These are phyloP conservation scores for Jasminum sambac DNA, from an alignment of 257 asterid species.

Conservation along the genomic window DNA sequence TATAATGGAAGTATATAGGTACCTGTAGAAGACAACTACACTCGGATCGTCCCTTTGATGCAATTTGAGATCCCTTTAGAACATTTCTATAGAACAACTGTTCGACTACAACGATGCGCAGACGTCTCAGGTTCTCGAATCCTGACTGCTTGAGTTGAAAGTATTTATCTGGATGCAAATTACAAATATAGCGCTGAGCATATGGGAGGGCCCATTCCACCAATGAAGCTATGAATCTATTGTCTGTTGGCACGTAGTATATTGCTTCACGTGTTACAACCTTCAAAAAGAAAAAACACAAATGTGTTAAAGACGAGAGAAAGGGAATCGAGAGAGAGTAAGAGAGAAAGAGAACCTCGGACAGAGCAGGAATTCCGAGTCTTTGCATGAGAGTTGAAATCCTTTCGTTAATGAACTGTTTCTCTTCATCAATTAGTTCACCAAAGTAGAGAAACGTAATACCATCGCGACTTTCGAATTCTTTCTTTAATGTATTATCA, in stretches of 20 bases:
- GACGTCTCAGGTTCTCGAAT: constrained; percentile 49
- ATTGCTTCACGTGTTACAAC: constrained; percentile 79
- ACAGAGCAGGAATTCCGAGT: constrained; percentile 70
- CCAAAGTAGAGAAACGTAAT: constrained; percentile 68
- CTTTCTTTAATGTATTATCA: constrained; percentile 59
- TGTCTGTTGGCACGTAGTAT: constrained; percentile 55
- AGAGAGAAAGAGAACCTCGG: constrained; percentile 54
- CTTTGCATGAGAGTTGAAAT: constrained; percentile 52
- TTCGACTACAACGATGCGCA: constrained; percentile 64
- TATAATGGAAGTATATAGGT: neutral
- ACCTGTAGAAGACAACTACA: constrained; percentile 90
- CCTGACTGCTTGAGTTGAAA: constrained; percentile 57
- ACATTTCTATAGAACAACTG: constrained; percentile 72
- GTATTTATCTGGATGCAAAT: constrained; percentile 53
- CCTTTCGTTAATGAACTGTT: constrained; percentile 47
- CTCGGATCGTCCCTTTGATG: constrained; percentile 57
- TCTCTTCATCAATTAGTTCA: constrained; percentile 54
- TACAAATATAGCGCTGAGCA: constrained; percentile 84
- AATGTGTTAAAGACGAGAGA: too few relatives aligned
- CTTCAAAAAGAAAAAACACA: constrained; percentile 37
- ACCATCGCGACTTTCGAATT: constrained; percentile 60
- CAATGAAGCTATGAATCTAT: constrained; percentile 51
- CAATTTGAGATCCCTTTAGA: constrained; percentile 44
- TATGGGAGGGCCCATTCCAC: constrained; percentile 91
- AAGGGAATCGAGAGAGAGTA: constrained; percentile 7